These are phyloP conservation scores for Solanum okadae DNA, from an alignment of 257 asterid species.

Conservation along the genomic window DNA sequence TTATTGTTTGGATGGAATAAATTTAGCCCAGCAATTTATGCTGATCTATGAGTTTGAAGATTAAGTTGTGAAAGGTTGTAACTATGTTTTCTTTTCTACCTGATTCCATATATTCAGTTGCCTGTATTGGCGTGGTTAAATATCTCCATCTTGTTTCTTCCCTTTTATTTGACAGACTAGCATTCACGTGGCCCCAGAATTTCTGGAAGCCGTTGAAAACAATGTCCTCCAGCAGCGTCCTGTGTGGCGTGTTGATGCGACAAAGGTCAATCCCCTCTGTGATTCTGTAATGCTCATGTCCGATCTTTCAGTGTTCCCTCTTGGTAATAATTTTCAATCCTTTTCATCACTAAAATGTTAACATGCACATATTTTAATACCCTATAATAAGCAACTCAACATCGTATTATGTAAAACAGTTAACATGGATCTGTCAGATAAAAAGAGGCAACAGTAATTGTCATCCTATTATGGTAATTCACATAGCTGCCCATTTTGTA, in stretches of 20 bases:
- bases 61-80: not conserved
- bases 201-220: conserved; percentile 72
- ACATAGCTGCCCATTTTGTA: not conserved
- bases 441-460: not conserved
- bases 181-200: conserved; percentile 59
- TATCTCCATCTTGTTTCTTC: not conserved
- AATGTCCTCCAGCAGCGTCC: conserved; percentile 72
- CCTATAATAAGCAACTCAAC: not conserved
- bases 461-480: not conserved
- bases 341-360: not conserved
- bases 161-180: conserved; percentile 35
- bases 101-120: not conserved
- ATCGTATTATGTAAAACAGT: not conserved
- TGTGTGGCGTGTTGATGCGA: conserved; percentile 73
- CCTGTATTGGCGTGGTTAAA: not conserved
- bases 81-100: not conserved
- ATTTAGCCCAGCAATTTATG: not conserved
- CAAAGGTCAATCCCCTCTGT: conserved; percentile 56
- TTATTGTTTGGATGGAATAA: not conserved
- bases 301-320: conserved; percentile 83
- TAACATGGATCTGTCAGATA: not conserved
- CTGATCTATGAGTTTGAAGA: not conserved
- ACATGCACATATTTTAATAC: not conserved
- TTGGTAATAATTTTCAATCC: conserved; percentile 28
- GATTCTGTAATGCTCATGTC: conserved; percentile 69